Evolutionary conservation across 208 protist species (phyloP).

Genomic region (Lotmaria passim): DNA sequence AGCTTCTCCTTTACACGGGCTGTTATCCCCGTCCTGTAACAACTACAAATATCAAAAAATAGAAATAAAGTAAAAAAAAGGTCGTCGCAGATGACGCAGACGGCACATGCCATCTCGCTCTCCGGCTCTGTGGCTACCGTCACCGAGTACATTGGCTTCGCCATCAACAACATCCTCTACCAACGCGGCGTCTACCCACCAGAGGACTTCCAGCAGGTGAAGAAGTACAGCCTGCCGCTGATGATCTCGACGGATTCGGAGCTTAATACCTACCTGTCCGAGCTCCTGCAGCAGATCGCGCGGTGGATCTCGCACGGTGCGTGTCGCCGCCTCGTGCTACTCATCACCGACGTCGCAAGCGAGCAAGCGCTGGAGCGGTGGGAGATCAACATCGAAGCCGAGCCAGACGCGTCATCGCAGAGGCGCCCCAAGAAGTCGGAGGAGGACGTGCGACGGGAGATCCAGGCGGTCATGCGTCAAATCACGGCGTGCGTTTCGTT

Average conservation of each 20-base stretch:
- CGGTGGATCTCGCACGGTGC: conserved; percentile 90
- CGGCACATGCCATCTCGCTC: conserved; percentile 92
- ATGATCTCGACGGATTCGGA: conserved; percentile 94
- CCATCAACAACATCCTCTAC: conserved; percentile 95
- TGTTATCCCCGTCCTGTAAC: too few relatives aligned
- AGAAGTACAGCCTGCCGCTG: conserved; percentile 96
- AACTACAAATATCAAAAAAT: too few relatives aligned
- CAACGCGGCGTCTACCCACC: conserved; percentile 98
- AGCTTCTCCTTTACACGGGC: too few relatives aligned
- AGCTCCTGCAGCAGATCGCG: conserved; percentile 95
- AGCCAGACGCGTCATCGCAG: background rate
- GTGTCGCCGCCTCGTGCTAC: conserved; percentile 96
- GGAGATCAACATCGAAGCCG: conserved; percentile 92
- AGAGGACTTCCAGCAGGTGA: conserved; percentile 93
- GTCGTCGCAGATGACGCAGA: conserved; percentile 48
- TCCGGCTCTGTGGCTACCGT: conserved; percentile 96
- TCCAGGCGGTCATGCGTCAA: conserved; percentile 96
- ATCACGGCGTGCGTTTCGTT: conserved; percentile 97
- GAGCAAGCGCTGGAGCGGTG: conserved; percentile 94
- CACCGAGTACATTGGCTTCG: conserved; percentile 97
- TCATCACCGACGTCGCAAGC: conserved; percentile 75
- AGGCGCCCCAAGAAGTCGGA: conserved; percentile 39
- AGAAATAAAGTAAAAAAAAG: background rate
- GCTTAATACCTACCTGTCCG: conserved; percentile 95
- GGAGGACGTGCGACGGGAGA: conserved; percentile 93